A percentile compares a stretch with the other conserved stretches of the same genome.
These are phyloP conservation scores for Xylaria bambusicola DNA, from an alignment of 495 filamentous ascomycete genomes.

Conservation along the genomic window DNA sequence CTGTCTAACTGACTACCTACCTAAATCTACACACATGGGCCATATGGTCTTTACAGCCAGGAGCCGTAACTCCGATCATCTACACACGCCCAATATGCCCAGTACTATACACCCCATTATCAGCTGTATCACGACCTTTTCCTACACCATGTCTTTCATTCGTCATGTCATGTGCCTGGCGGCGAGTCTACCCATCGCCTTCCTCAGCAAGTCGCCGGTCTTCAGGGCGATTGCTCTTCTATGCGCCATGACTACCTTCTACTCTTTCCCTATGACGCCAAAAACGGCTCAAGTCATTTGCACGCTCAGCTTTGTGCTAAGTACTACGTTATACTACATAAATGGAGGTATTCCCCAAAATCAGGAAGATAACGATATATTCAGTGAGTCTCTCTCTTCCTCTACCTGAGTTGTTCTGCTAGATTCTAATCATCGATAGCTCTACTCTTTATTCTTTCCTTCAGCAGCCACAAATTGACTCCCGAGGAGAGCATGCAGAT, in stretches of 20 bases:
- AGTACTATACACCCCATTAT: constrained; percentile 14
- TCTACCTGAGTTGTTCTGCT: constrained; percentile 15
- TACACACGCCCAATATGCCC: constrained; percentile 12
- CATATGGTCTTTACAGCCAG: too few species aligned
- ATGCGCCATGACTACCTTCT: constrained; percentile 11
- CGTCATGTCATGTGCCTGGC: constrained; percentile 14
- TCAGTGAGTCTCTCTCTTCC: constrained; percentile 10
- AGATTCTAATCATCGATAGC: constrained; percentile 15
- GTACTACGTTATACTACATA: constrained; percentile 18
- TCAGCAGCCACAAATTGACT: constrained; percentile 12
- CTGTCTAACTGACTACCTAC: too few species aligned
- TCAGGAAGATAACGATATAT: constrained; percentile 17
- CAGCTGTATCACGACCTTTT: constrained; percentile 17
- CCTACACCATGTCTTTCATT: constrained; percentile 14
- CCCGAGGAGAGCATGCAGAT: constrained; percentile 15
- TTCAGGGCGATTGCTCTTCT: constrained; percentile 14
- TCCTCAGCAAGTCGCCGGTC: constrained; percentile 15
- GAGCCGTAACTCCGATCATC: constrained; percentile 9
- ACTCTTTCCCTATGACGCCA: constrained; percentile 14
- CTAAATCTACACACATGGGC: too few species aligned
- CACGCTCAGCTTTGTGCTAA: constrained; percentile 17
- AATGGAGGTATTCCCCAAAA: constrained; percentile 18
- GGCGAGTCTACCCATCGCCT: constrained; percentile 17
- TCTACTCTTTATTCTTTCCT: constrained; percentile 17
- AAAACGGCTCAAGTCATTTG: constrained; percentile 15